Base-by-base conservation (phyloP, 805 yeast genomes). In the Saccharomycopsis schoenii region DNA sequence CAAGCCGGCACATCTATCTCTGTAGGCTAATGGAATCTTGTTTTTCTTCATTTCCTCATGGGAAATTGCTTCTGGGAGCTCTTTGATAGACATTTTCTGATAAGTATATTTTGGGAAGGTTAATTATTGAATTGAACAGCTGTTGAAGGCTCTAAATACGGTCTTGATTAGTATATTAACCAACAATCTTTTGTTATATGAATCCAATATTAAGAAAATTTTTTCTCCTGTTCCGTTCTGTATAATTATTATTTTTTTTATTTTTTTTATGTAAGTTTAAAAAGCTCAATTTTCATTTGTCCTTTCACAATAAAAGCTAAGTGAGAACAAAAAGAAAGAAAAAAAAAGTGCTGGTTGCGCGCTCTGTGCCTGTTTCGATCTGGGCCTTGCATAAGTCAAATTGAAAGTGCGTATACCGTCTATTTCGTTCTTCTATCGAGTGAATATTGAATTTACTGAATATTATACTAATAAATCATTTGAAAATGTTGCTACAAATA, bases 41-140 rank as follows among this genome's bases (percentile, higher is more conserved):
- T 86, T 77, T 67, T 84, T 80, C 74, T 87, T 89, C 86, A 89
- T 85, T 70, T 89, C 96, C 70, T 88, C 91, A 73, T 85, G 88
- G 60, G 90, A 79, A 56, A 56, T 41, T 40, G 58, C 52, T 47
- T 47, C 52, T 56, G 58, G 58, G 40, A 56, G 51, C 24, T 56
- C 58, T 37, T 39, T 56, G 25, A 56, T 56, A 5, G 58, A 56
- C 58, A 56, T 56, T 56, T 56, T 56, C 34, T 29, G 34, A 29
- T 29, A 29, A 29, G 34, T 29, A 29, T 29, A 29, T 29, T 3
- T 29, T 29, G 34, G 34, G 34, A n/a, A n/a, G 34, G 34, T 29
- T 29, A 29, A 29, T 29, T 29, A 29, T 4, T 29, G 34, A 29
- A 29, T 29, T 29, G 34, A 29, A 29, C 34, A 29, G 6, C 34